A percentile compares a stretch with the other conserved stretches of the same genome.
Evolutionary conservation across 2,329 filamentous ascomycete genomes (phyloP).

Genomic region (Aspergillus carbonarius): DNA sequence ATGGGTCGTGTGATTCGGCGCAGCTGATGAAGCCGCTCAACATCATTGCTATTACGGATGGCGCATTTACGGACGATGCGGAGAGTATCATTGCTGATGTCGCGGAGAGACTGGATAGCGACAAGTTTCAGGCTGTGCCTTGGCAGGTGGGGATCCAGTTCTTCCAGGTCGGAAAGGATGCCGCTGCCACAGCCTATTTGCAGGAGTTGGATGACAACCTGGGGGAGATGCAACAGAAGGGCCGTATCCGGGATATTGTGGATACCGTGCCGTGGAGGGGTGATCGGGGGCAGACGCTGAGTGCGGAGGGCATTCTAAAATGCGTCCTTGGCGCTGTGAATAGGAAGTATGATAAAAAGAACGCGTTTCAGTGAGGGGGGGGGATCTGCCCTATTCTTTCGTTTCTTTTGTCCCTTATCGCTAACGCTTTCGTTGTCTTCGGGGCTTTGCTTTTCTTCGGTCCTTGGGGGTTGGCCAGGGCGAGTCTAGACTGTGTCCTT

Average conservation of each 20-base stretch:
- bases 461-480: background rate
- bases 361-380: slow-evolving; percentile 14
- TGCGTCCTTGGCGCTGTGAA: slow-evolving; percentile 76
- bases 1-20: background rate
- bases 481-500: background rate
- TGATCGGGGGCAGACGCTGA: slow-evolving; percentile 53
- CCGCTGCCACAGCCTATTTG: slow-evolving; percentile 63
- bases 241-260: slow-evolving; percentile 74
- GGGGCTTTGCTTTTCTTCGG: background rate
- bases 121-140: slow-evolving; percentile 57
- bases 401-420: slow-evolving; percentile 3
- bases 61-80: slow-evolving; percentile 74
- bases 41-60: slow-evolving; percentile 91
- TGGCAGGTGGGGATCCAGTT: slow-evolving; percentile 93
- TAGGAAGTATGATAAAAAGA: slow-evolving; percentile 58
- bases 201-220: slow-evolving; percentile 74
- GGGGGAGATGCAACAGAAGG: slow-evolving; percentile 47
- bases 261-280: slow-evolving; percentile 77
- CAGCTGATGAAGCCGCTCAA: slow-evolving; percentile 72
- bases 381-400: slow-evolving; percentile 1
- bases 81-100: slow-evolving; percentile 66
- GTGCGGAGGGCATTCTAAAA: slow-evolving; percentile 74
- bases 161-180: slow-evolving; percentile 84
- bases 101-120: slow-evolving; percentile 62
- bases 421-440: slow-evolving; percentile 4